Conservation (phyloP, 2,329 filamentous ascomycete species). For the Mycosphaerella sp. region DNA sequence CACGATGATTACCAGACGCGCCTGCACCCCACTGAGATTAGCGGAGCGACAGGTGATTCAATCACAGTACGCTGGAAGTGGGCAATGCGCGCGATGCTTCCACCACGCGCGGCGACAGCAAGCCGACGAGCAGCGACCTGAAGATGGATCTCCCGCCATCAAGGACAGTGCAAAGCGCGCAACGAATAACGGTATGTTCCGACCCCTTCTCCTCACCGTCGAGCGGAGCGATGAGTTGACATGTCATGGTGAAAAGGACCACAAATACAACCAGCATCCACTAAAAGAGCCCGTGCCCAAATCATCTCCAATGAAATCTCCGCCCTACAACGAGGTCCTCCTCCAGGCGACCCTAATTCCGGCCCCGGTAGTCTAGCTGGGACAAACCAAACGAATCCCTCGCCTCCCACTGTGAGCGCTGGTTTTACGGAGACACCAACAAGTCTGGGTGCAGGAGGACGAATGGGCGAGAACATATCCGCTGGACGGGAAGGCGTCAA, state of each 20-base stretch:
- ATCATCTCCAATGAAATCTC: constrained; percentile 26
- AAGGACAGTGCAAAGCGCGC: constrained; percentile 5
- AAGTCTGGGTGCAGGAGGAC: constrained; percentile 10
- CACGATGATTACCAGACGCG: constrained; percentile 17
- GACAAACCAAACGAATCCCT: constrained; percentile 16
- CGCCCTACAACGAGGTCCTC: constrained; percentile 23
- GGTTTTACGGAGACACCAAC: constrained; percentile 18
- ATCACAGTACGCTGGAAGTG: constrained; percentile 13
- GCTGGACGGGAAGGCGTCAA: constrained; percentile 23
- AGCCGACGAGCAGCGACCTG: constrained; percentile 6
- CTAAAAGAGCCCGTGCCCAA: constrained; percentile 18
- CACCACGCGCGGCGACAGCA: constrained; percentile 17
- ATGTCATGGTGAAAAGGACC: constrained; percentile 1
- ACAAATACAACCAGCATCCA: constrained; percentile 4
- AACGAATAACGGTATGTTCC: constrained; percentile 1
- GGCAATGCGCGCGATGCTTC: constrained; percentile 23
- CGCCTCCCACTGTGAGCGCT: constrained; percentile 11
- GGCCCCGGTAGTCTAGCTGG: constrained; percentile 14
- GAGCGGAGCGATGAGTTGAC: background rate
- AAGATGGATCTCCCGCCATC: constrained; percentile 12
- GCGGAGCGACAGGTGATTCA: constrained; percentile 19
- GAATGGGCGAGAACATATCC: constrained; percentile 25
- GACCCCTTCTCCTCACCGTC: background rate
- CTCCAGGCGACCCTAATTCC: constrained; percentile 14
- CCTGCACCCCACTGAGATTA: constrained; percentile 17